A percentile compares a stretch with the other conserved stretches of the same genome.
Conservation (phyloP, 1,139 yeast genomes). For the Pichia terricola region DNA sequence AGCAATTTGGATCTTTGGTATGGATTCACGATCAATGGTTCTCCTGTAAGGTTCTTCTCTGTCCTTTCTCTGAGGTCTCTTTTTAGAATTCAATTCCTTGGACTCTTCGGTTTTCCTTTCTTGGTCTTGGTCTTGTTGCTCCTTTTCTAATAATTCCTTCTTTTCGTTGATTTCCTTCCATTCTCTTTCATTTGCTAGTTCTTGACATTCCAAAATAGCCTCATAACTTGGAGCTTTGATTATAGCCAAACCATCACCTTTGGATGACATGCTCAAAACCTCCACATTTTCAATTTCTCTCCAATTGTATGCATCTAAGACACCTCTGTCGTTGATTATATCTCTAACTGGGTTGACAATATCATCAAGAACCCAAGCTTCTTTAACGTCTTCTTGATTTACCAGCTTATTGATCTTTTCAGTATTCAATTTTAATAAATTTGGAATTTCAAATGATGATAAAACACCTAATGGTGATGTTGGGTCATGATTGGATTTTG, state of each 20-base stretch:
- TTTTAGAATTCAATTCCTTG: not conserved
- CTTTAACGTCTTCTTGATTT: slow-evolving; percentile 10
- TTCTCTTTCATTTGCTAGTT: slow-evolving; percentile 9
- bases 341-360: slow-evolving; percentile 55
- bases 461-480: slow-evolving; percentile 80
- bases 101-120: not conserved
- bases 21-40: slow-evolving; percentile 3
- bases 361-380: slow-evolving; percentile 33
- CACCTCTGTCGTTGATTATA: slow-evolving; percentile 51
- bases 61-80: not conserved
- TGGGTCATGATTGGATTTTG: slow-evolving; percentile 45
- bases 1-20: slow-evolving; percentile 31
- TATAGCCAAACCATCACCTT: slow-evolving; percentile 71
- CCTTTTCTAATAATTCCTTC: not conserved
- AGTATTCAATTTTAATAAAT: slow-evolving; percentile 36
- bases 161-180: slow-evolving; percentile 1
- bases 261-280: slow-evolving; percentile 53
- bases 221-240: slow-evolving; percentile 40
- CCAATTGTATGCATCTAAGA: slow-evolving; percentile 41
- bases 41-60: slow-evolving; percentile 10
- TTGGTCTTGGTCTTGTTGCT: not conserved
- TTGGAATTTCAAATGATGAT: slow-evolving; percentile 55
- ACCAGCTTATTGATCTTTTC: slow-evolving; percentile 3
- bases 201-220: slow-evolving; percentile 8
- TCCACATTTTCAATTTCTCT: slow-evolving; percentile 50